Base-by-base conservation (phyloP, 2,329 filamentous ascomycete species). In the Ophiostoma piceae region DNA sequence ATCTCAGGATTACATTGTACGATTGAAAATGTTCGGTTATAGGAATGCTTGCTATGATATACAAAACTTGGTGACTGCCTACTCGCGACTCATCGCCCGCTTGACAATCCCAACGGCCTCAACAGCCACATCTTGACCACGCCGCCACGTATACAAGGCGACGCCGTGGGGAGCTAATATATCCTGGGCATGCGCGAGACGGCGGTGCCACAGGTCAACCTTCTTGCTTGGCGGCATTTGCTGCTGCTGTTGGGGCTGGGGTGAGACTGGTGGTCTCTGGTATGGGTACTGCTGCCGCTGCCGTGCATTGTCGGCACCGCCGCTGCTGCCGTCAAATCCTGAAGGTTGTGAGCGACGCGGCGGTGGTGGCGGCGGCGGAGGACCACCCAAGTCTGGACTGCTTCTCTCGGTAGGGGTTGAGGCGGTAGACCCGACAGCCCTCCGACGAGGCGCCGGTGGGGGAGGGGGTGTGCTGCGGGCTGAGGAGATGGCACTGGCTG, bases 141-240 rank as follows among this genome's bases (percentile, higher is more conserved):
- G 85, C 60, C 90, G 83, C 92, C 92, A 95, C 26, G 85, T 92
- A 73, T 90, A 87, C 47, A 95, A 77, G 73, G 84, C 80, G 0
- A 95, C 89, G 3, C 89, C 89, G 54, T 88, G 81, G 5, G 82
- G 80, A n/a, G 86, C 85, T 11, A 94, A 82, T 54, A 81, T 78
- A 60, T 82, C 81, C 73, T 90, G 87, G 3, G 91, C 91, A 64
- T 86, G 81, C 60, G 84, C 84, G 80, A 91, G 86, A 57, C 92
- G 81, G 70, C 88, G 84, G 72, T 84, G 82, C 92, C 91, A 95
- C 66, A 92, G 76, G 71, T 90, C 88, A 69, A 92, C 82, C 73
- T 91, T 90, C 79, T 90, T 92, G 77, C 87, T 92, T 14, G 66
- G 57, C 12, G 73, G 70, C 76, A 3, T 70, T 43, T 37, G 54